These are phyloP conservation scores for Pythium brassicae DNA, from an alignment of 352 stramenopile genomes.

Conservation along the genomic window DNA sequence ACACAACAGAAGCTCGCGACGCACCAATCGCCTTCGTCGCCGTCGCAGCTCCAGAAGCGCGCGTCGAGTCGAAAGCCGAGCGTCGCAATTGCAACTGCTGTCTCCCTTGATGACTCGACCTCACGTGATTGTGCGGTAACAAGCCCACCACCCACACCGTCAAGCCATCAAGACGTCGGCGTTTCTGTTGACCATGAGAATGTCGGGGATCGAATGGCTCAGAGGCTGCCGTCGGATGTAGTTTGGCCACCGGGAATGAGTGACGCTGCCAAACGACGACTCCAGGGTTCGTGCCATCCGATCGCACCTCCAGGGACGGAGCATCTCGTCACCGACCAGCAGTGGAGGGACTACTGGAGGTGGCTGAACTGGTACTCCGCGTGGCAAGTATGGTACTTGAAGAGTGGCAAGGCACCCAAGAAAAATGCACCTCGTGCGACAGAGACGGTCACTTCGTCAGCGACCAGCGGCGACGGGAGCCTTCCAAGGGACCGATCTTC, in stretches of 20 bases:
- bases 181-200: neutral
- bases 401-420: conserved; percentile 17
- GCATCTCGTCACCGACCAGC: conserved; percentile 43
- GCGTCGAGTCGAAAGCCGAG: neutral
- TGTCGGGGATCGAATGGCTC: neutral
- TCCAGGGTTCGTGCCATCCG: conserved; percentile 22
- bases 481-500: neutral
- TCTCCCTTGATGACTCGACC: too few relatives aligned
- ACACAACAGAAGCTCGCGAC: neutral
- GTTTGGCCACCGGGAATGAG: conserved; percentile 60
- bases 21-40: neutral
- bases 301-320: conserved; percentile 46
- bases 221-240: conserved; percentile 7
- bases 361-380: conserved; percentile 70
- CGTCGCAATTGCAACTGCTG: too few relatives aligned
- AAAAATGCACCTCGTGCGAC: conserved; percentile 1
- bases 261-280: conserved; percentile 20
- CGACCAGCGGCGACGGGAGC: neutral
- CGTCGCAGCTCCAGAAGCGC: neutral
- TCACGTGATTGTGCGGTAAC: too few relatives aligned
- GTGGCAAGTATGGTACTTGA: conserved; percentile 64
- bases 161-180: too few relatives aligned
- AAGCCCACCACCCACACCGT: too few relatives aligned
- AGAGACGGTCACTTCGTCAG: too few relatives aligned
- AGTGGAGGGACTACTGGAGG: conserved; percentile 55